Percentiles rank a stretch among this genome's conserved stretches.
phyloP scores from a whole-genome alignment of 2,329 filamentous ascomycete species.

The Trichoderma arundinaceum region DNA sequence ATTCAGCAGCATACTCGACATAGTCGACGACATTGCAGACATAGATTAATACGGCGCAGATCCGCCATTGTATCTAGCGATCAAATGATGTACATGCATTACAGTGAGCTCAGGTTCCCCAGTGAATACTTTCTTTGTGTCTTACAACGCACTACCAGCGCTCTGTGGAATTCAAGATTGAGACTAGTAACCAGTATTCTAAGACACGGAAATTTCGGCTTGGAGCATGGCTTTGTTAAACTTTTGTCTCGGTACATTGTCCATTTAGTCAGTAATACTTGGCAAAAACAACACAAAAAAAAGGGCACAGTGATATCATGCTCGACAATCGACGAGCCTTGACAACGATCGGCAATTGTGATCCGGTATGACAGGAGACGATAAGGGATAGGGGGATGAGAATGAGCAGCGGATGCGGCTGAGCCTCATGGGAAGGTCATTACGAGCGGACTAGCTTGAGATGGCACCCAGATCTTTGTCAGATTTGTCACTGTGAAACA shows the following conservation, averaged over 20 bases:
- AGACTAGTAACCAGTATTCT: neutral
- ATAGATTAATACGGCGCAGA: slow-evolving; percentile 31
- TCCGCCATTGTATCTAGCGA: slow-evolving; percentile 26
- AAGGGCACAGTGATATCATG: too few species aligned
- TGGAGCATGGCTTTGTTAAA: neutral
- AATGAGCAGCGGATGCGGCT: neutral
- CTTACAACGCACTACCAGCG: too few species aligned
- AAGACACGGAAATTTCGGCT: slow-evolving; percentile 14
- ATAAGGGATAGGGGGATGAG: neutral
- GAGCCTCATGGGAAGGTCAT: slow-evolving; percentile 8
- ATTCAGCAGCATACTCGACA: slow-evolving; percentile 16
- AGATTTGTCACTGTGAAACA: too few species aligned
- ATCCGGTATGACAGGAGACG: neutral
- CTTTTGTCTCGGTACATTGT: slow-evolving; percentile 1
- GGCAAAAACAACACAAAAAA: neutral
- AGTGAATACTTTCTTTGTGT: neutral
- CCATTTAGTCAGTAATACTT: neutral
- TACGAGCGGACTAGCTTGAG: neutral
- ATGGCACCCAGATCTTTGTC: neutral
- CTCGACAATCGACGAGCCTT: neutral
- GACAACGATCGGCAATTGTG: neutral
- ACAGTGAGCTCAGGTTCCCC: neutral
- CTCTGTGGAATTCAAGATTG: too few species aligned
- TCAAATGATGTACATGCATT: slow-evolving; percentile 10
- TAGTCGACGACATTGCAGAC: slow-evolving; percentile 24